phyloP scores from a whole-genome alignment of 768 basidiomycete species.

The Tricholoma furcatifolium region DNA sequence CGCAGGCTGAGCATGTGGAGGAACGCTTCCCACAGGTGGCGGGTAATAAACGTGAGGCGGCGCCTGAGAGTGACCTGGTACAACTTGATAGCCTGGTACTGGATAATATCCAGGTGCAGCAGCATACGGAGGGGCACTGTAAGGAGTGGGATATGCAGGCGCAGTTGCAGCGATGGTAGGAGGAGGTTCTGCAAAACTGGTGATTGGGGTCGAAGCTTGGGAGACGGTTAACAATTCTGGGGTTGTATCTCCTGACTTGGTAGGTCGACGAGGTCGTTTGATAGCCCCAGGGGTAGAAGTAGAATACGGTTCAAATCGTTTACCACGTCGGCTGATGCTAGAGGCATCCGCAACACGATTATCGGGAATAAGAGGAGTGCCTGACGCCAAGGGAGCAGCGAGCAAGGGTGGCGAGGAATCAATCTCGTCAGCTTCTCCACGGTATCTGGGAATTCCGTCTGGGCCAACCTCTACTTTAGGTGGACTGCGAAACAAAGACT shows the following conservation, averaged over 20 bases:
- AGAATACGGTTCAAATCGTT: slow-evolving; percentile 18
- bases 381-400: slow-evolving; percentile 41
- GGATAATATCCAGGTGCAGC: slow-evolving; percentile 11
- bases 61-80: slow-evolving; percentile 6
- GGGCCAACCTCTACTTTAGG: slow-evolving; percentile 84
- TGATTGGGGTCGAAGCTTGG: not conserved
- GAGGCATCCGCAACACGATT: slow-evolving; percentile 36
- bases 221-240: slow-evolving; percentile 11
- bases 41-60: slow-evolving; percentile 10
- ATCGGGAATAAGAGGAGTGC: slow-evolving; percentile 49
- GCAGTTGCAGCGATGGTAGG: not conserved
- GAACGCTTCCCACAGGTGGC: not conserved
- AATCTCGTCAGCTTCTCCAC: slow-evolving; percentile 78
- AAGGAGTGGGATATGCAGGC: not conserved
- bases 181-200: slow-evolving; percentile 5
- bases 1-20: not conserved
- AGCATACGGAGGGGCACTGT: slow-evolving; percentile 3
- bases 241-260: slow-evolving; percentile 14
- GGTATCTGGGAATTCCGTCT: slow-evolving; percentile 81
- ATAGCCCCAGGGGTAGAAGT: slow-evolving; percentile 1
- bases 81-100: slow-evolving; percentile 14
- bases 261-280: slow-evolving; percentile 15
- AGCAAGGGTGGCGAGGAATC: slow-evolving; percentile 42
- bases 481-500: slow-evolving; percentile 88
- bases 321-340: slow-evolving; percentile 8